A percentile compares a stretch with the other conserved stretches of the same genome.
These are phyloP conservation scores for Aspergillus felis DNA, from an alignment of 2,329 filamentous ascomycete genomes.

Conservation along the genomic window DNA sequence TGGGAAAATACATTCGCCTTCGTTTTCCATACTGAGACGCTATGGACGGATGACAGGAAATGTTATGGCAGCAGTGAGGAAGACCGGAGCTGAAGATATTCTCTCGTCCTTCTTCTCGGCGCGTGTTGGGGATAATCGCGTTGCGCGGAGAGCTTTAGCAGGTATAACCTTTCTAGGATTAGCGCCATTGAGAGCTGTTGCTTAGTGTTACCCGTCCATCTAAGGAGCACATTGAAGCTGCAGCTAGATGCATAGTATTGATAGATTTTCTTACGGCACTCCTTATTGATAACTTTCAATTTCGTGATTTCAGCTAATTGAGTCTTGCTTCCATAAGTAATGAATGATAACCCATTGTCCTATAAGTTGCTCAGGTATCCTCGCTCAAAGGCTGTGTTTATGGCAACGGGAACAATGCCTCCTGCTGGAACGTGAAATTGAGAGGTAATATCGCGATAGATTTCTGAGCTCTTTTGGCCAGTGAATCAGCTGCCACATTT, in stretches of 20 bases:
- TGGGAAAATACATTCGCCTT: slow-evolving; percentile 19
- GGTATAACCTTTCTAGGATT: slow-evolving; percentile 23
- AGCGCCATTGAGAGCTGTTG: slow-evolving; percentile 5
- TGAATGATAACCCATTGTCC: not conserved
- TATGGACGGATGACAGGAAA: not conserved
- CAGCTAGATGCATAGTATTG: not conserved
- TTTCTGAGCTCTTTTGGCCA: not conserved
- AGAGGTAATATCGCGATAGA: not conserved
- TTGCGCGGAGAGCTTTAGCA: slow-evolving; percentile 18
- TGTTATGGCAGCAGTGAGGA: not conserved
- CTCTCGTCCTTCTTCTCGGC: slow-evolving; percentile 2
- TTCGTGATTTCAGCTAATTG: not conserved
- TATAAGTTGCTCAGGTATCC: not conserved
- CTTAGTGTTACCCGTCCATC: not conserved
- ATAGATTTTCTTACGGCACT: not conserved
- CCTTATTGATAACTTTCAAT: not conserved
- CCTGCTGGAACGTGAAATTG: not conserved
- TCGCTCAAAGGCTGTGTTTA: not conserved
- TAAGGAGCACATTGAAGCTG: not conserved
- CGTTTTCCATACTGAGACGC: slow-evolving; percentile 13
- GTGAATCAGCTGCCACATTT: not conserved
- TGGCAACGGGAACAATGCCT: not conserved
- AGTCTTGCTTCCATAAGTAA: not conserved
- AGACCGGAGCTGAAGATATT: not conserved
- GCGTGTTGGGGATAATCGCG: slow-evolving; percentile 16